Percentiles rank a stretch among this genome's conserved stretches.
Conservation (phyloP, 495 filamentous ascomycete species). For the Neurospora sp. region DNA sequence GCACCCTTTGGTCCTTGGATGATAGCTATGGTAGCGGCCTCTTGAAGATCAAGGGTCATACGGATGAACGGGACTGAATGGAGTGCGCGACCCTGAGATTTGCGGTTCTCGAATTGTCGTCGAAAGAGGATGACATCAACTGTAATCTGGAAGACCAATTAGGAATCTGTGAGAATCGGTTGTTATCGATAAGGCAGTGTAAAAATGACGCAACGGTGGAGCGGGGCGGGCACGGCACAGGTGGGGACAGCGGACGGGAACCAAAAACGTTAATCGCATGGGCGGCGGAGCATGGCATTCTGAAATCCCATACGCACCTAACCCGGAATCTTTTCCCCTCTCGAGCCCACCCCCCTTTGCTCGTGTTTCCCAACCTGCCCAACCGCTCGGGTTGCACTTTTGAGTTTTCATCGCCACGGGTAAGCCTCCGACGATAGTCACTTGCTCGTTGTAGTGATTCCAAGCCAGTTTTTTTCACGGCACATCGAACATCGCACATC, state of each 20-base stretch:
- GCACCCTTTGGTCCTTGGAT: not conserved
- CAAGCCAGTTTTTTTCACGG: not conserved
- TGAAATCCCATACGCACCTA: not conserved
- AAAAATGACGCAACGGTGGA: not conserved
- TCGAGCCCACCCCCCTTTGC: not conserved
- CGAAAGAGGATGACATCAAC: not conserved
- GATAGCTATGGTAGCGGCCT: not conserved
- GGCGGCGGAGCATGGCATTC: not conserved
- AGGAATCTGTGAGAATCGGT: not conserved
- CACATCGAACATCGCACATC: not conserved
- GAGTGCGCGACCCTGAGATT: not conserved
- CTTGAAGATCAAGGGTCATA: not conserved
- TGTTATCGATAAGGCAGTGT: not conserved
- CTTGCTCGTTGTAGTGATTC: not conserved
- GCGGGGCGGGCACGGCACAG: not conserved
- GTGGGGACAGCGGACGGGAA: not conserved
- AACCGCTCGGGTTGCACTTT: not conserved
- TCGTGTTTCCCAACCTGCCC: not conserved
- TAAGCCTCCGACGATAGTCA: not conserved
- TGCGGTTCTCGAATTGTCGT: not conserved
- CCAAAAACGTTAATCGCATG: not conserved
- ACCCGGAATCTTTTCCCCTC: not conserved
- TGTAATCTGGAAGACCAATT: not conserved
- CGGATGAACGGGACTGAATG: not conserved
- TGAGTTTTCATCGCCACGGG: not conserved